Evolutionary conservation across 306 rosid species (phyloP).

Genomic region (Nissolia schottii): DNA sequence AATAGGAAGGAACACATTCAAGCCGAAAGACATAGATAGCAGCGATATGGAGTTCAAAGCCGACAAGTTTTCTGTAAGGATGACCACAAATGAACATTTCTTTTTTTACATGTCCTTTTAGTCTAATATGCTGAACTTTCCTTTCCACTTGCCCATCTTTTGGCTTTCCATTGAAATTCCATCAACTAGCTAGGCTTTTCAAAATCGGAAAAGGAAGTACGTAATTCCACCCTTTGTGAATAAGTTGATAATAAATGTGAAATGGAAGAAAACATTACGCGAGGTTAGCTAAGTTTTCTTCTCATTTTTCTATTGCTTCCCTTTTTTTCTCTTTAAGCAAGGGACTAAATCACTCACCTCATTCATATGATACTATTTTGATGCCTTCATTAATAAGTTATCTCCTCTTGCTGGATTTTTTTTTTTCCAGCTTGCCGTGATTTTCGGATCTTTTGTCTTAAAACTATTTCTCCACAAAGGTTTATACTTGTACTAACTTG

Average conservation of each 20-base stretch:
- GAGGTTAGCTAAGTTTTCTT: background rate
- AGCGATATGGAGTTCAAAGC: constrained; percentile 23
- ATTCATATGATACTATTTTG: background rate
- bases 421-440: background rate
- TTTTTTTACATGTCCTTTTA: background rate
- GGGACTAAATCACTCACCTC: background rate
- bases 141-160: background rate
- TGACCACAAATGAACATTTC: constrained; percentile 3
- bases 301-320: background rate
- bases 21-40: constrained; percentile 23
- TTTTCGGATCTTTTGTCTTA: background rate
- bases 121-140: background rate
- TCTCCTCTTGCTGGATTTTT: background rate
- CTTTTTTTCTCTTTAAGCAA: background rate
- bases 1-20: constrained; percentile 32
- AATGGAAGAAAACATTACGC: background rate
- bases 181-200: background rate
- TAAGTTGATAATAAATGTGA: background rate
- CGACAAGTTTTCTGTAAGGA: constrained; percentile 36
- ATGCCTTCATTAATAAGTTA: background rate
- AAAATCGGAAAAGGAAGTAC: background rate
- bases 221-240: background rate
- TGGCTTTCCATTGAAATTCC: background rate
- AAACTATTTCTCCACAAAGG: background rate
- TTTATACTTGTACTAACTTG: constrained; percentile 10